phyloP scores from a whole-genome alignment of 2,329 filamentous ascomycete species.

The Apiospora saccharicola region DNA sequence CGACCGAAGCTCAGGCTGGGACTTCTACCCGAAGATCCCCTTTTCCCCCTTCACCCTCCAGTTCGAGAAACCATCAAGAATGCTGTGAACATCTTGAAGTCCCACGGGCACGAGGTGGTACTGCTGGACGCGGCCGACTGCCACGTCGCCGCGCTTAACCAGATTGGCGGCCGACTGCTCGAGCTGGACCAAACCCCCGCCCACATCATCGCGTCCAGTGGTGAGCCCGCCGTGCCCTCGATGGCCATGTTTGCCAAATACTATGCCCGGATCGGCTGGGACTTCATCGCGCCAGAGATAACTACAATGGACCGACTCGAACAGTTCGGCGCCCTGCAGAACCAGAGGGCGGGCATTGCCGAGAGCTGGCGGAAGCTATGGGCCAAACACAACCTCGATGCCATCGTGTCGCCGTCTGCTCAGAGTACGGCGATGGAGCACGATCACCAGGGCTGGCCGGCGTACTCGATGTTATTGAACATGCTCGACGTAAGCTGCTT shows the following conservation, averaged over 20 bases:
- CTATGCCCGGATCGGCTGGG: neutral
- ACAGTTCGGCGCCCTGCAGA: slow-evolving; percentile 25
- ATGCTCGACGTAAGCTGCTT: slow-evolving; percentile 31
- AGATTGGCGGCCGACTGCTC: slow-evolving; percentile 24
- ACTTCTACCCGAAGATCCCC: slow-evolving; percentile 29
- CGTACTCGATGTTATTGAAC: slow-evolving; percentile 30
- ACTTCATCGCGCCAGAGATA: slow-evolving; percentile 24
- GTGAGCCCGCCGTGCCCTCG: slow-evolving; percentile 29
- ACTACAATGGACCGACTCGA: slow-evolving; percentile 25
- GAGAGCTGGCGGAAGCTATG: slow-evolving; percentile 30
- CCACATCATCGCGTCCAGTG: slow-evolving; percentile 23
- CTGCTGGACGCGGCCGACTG: neutral
- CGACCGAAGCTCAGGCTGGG: slow-evolving; percentile 27
- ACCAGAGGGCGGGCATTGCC: slow-evolving; percentile 27
- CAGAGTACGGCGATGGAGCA: slow-evolving; percentile 32
- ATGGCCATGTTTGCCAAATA: neutral
- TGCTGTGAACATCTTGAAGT: neutral
- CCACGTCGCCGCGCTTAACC: neutral
- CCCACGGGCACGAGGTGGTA: neutral
- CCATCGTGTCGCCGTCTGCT: slow-evolving; percentile 28
- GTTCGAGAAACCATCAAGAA: slow-evolving; percentile 22
- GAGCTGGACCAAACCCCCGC: slow-evolving; percentile 28
- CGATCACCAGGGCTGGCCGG: slow-evolving; percentile 29
- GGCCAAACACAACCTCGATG: slow-evolving; percentile 27
- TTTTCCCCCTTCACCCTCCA: slow-evolving; percentile 30